Conservation (phyloP, 495 filamentous ascomycete genomes). For the Hypoxylon perforatum region DNA sequence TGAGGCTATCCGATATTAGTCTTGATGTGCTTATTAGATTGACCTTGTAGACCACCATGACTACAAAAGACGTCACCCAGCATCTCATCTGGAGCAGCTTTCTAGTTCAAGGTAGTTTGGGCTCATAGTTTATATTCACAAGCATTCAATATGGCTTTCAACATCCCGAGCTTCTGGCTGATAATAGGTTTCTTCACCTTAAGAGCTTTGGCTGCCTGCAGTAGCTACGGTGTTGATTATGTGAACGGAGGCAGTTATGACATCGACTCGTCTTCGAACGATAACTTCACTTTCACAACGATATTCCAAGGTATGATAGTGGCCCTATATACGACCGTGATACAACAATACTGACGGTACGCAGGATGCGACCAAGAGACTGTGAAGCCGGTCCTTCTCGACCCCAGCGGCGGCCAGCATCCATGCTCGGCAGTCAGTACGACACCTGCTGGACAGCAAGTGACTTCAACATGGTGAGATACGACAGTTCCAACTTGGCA, state of each 20-base stretch:
- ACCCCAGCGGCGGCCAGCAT: constrained; percentile 49
- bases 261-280: constrained; percentile 53
- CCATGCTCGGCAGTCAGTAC: constrained; percentile 54
- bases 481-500: neutral
- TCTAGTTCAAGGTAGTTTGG: constrained; percentile 5
- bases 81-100: neutral
- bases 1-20: constrained; percentile 17
- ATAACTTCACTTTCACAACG: constrained; percentile 55
- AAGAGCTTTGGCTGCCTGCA: constrained; percentile 48
- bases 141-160: constrained; percentile 29
- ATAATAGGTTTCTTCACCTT: constrained; percentile 37
- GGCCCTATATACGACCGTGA: neutral
- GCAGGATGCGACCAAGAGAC: constrained; percentile 53
- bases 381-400: constrained; percentile 53
- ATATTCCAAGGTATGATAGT: constrained; percentile 52
- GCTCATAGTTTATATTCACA: neutral
- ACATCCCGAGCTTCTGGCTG: constrained; percentile 17
- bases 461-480: constrained; percentile 54
- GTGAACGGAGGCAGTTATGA: constrained; percentile 56
- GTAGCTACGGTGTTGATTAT: constrained; percentile 57
- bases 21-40: constrained; percentile 1
- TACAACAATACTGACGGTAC: constrained; percentile 2
- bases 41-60: neutral
- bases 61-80: constrained; percentile 22
- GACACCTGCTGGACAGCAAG: constrained; percentile 49